phyloP scores from a whole-genome alignment of 1,284 basidiomycete genomes.

The Ustilago bromivora region DNA sequence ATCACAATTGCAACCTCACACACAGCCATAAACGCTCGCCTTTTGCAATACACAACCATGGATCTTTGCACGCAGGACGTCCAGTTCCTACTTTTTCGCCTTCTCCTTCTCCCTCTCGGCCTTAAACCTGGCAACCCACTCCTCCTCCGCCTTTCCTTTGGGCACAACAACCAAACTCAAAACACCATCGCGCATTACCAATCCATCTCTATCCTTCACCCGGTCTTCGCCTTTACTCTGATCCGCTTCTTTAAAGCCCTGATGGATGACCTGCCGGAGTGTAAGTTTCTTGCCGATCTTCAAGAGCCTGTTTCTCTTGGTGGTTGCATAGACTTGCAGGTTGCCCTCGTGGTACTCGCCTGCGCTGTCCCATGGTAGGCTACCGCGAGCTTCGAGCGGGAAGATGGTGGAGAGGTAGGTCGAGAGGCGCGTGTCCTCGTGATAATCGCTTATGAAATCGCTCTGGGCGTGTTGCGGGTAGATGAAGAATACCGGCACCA shows the following conservation, averaged over 20 bases:
- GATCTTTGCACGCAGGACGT: too few relatives aligned
- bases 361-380: slow-evolving; percentile 81
- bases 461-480: slow-evolving; percentile 90
- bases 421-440: slow-evolving; percentile 85
- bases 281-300: slow-evolving; percentile 91
- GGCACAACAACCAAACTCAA: slow-evolving; percentile 86
- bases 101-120: slow-evolving; percentile 15
- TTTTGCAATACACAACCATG: too few relatives aligned
- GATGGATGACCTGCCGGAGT: slow-evolving; percentile 78
- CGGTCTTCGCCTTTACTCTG: slow-evolving; percentile 65
- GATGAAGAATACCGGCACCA: slow-evolving; percentile 89
- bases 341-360: slow-evolving; percentile 79
- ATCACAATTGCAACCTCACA: slow-evolving; percentile 23
- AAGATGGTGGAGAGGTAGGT: slow-evolving; percentile 86
- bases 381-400: slow-evolving; percentile 75
- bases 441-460: slow-evolving; percentile 87
- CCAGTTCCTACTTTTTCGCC: not conserved
- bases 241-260: slow-evolving; percentile 72
- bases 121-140: slow-evolving; percentile 92
- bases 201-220: slow-evolving; percentile 78
- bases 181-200: slow-evolving; percentile 87
- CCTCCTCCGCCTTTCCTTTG: slow-evolving; percentile 81
- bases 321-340: slow-evolving; percentile 86
- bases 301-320: slow-evolving; percentile 79
- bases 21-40: slow-evolving; percentile 22